Base-by-base conservation (phyloP, 2,329 filamentous ascomycete species). In the Trichocomaceae sp. region DNA sequence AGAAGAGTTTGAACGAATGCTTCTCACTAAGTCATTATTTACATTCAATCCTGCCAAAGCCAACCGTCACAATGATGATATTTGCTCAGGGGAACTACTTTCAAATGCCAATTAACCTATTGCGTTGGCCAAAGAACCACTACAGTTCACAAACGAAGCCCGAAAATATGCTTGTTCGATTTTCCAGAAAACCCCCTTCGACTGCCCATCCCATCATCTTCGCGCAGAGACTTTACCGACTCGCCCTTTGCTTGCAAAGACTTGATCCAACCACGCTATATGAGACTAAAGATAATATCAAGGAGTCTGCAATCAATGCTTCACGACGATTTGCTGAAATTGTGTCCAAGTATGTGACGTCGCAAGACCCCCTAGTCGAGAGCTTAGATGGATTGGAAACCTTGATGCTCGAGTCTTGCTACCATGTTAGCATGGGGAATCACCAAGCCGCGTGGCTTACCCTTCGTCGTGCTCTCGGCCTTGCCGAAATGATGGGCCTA, bases 391-490 rank as follows among this genome's bases (percentile, higher is more conserved):
- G 74, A 1, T 65, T 83, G 50, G 77, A 82, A 61, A 77, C 75
- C 46, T 65, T 78, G 26, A 66, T 77, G 26, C 61, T 82, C 10
- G 72, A 75, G 56, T 69, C 72, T 2, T 79, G 79, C 57, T 74
- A 79, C 57, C 76, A 78, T 57, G 68, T 79, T 41, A 77, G 80
- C 50, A 73, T 78, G 55, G 80, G 80, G 3, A 74, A 77, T 47
- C 77, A 79, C 10, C 72, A 74, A 20, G 68, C 72, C 55, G 76
- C 77, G 0, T 82, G 79, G 79, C 66, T 77, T 6, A 65, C 72
- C 3, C 68, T 72, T 46, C 72, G 78, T 12, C 73, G 75, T 37
- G 79, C 73, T 2, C 62, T 81, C 31, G 76, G 73, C 59, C 74
- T 77, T 55, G 72, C 75, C 3, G 70, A 79, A 55, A 64, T 79